Percentiles rank a stretch among this genome's conserved stretches.
phyloP scores from a whole-genome alignment of 805 yeast species.

The Nematodospora valgi region DNA sequence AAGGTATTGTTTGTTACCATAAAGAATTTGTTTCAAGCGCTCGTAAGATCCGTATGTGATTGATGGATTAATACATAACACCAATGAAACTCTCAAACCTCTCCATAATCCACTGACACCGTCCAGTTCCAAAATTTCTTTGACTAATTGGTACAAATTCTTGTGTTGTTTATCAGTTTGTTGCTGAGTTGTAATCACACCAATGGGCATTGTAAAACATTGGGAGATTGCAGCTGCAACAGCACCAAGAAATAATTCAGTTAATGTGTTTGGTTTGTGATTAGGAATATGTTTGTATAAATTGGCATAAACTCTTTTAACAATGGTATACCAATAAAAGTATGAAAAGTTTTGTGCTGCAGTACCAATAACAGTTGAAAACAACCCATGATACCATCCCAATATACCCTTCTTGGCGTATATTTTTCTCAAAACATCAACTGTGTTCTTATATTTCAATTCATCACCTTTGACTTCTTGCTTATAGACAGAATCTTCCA shows the following conservation, averaged over 20 bases:
- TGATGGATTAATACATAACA: conserved; percentile 78
- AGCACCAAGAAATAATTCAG: conserved; percentile 73
- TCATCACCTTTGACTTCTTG: conserved; percentile 12
- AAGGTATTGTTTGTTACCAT: conserved; percentile 40
- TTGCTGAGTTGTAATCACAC: conserved; percentile 62
- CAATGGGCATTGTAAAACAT: conserved; percentile 75
- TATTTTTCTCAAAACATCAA: conserved; percentile 62
- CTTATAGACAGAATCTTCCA: conserved; percentile 18
- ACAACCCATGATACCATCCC: conserved; percentile 73
- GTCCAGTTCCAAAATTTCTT: conserved; percentile 56
- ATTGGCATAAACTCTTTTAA: conserved; percentile 53
- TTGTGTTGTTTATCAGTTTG: conserved; percentile 49
- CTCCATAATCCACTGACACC: conserved; percentile 77
- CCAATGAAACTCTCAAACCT: conserved; percentile 76
- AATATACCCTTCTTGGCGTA: conserved; percentile 55
- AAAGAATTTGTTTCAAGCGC: conserved; percentile 54
- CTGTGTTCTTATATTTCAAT: conserved; percentile 49
- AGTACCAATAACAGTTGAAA: conserved; percentile 63
- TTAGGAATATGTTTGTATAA: conserved; percentile 32
- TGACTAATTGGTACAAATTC: conserved; percentile 27
- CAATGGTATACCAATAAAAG: conserved; percentile 82
- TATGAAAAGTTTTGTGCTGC: conserved; percentile 80
- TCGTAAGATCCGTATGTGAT: conserved; percentile 83
- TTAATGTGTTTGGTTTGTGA: conserved; percentile 49
- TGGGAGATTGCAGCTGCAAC: conserved; percentile 82